Conservation (phyloP, 305 asterid genomes). For the Fraxinus ornus region DNA sequence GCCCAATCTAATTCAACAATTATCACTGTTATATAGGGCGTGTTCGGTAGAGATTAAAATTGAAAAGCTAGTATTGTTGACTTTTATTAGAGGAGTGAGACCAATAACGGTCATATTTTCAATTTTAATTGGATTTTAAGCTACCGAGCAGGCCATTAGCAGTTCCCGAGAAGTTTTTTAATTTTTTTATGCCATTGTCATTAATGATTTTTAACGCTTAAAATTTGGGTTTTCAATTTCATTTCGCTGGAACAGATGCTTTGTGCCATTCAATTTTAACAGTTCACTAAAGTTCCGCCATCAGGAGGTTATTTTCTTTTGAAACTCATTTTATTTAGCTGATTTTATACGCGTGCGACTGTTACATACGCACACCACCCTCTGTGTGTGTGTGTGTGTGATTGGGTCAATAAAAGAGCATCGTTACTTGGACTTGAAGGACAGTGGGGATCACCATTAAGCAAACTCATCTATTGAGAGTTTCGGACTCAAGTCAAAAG, state of each 20-base stretch:
- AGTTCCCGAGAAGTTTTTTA: background rate
- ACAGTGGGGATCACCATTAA: constrained; percentile 75
- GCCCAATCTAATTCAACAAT: constrained; percentile 8
- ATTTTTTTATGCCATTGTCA: background rate
- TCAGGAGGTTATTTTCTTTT: constrained; percentile 23
- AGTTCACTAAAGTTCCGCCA: constrained; percentile 24
- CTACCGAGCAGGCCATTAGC: background rate
- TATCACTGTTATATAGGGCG: background rate
- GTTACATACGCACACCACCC: background rate
- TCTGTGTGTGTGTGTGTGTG: no score
- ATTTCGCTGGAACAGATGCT: constrained; percentile 24
- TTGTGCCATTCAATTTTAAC: constrained; percentile 25
- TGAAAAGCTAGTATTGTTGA: no score
- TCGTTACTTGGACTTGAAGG: constrained; percentile 78
- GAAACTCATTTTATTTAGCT: constrained; percentile 11
- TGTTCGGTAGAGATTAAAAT: no score
- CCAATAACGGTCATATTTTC: no score
- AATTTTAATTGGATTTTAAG: no score
- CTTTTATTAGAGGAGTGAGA: no score
- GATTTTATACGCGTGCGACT: background rate
- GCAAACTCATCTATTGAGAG: constrained; percentile 52
- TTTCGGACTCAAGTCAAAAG: constrained; percentile 28
- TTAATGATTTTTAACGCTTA: constrained; percentile 9
- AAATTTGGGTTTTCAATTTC: constrained; percentile 1
- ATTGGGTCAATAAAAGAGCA: constrained; percentile 27